These are phyloP conservation scores for Chenopodium suecicum DNA, from an alignment of 148 eudicot species.

Conservation along the genomic window DNA sequence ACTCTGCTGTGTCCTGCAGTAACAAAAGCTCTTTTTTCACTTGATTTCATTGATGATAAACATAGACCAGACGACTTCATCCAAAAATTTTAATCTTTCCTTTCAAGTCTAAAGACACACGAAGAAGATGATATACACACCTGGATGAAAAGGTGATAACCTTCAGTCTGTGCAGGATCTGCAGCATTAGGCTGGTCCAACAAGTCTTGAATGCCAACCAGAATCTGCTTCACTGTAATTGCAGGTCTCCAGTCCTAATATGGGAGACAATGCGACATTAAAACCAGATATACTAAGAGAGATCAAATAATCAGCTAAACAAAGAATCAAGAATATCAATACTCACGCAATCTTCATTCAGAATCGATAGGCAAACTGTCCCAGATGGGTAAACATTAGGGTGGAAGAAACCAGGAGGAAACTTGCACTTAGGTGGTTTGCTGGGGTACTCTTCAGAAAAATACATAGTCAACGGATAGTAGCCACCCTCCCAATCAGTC, in stretches of 20 bases:
- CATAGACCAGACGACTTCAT: not conserved
- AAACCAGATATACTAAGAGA: not conserved
- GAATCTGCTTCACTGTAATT: constrained; percentile 83
- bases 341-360: constrained; percentile 80
- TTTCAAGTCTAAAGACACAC: not conserved
- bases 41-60: not conserved
- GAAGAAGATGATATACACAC: constrained; percentile 24
- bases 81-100: not conserved
- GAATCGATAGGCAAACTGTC: constrained; percentile 80
- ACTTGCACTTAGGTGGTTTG: constrained; percentile 86
- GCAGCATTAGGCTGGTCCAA: constrained; percentile 69
- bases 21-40: not conserved
- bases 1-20: constrained; percentile 74
- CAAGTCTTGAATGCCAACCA: constrained; percentile 81
- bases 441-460: constrained; percentile 88
- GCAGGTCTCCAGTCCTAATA: constrained; percentile 88
- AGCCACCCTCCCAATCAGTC: constrained; percentile 95
- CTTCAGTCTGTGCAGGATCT: constrained; percentile 85
- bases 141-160: constrained; percentile 75
- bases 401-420: constrained; percentile 80
- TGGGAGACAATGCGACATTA: constrained; percentile 7
- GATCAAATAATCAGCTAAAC: not conserved
- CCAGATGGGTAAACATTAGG: constrained; percentile 90
- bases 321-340: constrained; percentile 11
- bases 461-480: constrained; percentile 66